A percentile compares a stretch with the other conserved stretches of the same genome.
phyloP scores from a whole-genome alignment of 345 rosid species.

The Salix dunnii region DNA sequence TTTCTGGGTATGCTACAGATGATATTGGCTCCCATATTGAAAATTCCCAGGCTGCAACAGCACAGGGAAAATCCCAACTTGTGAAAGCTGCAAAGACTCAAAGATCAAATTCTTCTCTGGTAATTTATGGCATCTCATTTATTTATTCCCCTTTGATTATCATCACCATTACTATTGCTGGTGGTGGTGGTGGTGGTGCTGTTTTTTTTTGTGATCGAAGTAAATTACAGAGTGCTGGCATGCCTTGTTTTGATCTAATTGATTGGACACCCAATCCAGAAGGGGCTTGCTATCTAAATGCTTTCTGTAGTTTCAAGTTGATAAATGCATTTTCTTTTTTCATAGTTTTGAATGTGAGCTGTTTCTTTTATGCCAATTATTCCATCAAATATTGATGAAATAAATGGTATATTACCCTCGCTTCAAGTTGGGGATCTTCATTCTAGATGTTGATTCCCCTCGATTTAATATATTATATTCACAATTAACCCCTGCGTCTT shows the following conservation, averaged over 20 bases:
- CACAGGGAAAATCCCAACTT: slow-evolving; percentile 73
- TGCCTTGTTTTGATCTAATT: neutral
- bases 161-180: neutral
- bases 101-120: slow-evolving; percentile 90
- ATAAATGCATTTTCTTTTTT: neutral
- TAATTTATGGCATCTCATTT: slow-evolving; percentile 21
- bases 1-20: slow-evolving; percentile 42
- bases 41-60: slow-evolving; percentile 65
- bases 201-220: neutral
- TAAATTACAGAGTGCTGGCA: neutral
- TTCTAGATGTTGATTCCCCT: neutral
- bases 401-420: neutral
- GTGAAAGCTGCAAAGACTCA: slow-evolving; percentile 78
- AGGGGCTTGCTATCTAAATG: neutral
- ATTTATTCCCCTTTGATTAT: neutral
- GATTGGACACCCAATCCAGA: neutral
- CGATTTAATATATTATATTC: neutral
- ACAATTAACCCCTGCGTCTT: neutral
- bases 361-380: neutral
- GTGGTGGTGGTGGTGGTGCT: neutral
- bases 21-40: slow-evolving; percentile 78
- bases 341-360: neutral
- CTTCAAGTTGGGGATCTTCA: neutral
- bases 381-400: neutral
- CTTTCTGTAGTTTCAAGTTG: neutral